Evolutionary conservation across 441 rosid genomes (phyloP).

Genomic region (Gossypium trilobum): DNA sequence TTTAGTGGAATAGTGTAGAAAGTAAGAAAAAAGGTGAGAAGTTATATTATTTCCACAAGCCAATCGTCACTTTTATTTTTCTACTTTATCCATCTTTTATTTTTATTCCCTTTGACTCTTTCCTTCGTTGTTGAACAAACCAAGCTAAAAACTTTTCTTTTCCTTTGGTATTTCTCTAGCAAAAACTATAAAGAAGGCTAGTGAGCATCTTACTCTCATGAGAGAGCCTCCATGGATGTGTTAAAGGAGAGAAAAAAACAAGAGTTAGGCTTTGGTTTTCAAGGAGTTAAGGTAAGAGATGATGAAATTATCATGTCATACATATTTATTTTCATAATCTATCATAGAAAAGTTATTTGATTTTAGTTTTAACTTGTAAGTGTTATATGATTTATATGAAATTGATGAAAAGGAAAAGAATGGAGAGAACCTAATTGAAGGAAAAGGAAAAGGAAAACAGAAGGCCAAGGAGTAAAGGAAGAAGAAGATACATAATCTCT

Average conservation of each 20-base stretch:
- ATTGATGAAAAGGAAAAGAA: too few species aligned
- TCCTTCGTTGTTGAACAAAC: background rate
- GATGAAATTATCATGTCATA: too few species aligned
- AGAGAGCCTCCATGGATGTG: background rate
- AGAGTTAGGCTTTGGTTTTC: too few species aligned
- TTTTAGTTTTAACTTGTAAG: too few species aligned
- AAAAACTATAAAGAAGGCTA: background rate
- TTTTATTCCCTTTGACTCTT: background rate
- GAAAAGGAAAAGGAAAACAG: too few species aligned
- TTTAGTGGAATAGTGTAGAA: background rate
- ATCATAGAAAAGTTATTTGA: too few species aligned
- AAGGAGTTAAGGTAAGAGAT: background rate
- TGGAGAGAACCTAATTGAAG: too few species aligned
- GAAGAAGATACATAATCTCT: too few species aligned
- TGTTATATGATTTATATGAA: too few species aligned
- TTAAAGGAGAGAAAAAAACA: background rate
- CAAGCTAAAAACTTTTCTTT: background rate
- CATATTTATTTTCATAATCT: too few species aligned
- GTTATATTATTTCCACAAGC: background rate
- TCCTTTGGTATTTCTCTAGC: background rate
- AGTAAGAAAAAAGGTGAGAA: background rate
- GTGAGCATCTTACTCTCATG: background rate
- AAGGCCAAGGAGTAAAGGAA: too few species aligned
- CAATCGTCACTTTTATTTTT: background rate
- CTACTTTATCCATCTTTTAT: background rate